Conservation (phyloP, 805 yeast genomes). For the Spathaspora arborariae region DNA sequence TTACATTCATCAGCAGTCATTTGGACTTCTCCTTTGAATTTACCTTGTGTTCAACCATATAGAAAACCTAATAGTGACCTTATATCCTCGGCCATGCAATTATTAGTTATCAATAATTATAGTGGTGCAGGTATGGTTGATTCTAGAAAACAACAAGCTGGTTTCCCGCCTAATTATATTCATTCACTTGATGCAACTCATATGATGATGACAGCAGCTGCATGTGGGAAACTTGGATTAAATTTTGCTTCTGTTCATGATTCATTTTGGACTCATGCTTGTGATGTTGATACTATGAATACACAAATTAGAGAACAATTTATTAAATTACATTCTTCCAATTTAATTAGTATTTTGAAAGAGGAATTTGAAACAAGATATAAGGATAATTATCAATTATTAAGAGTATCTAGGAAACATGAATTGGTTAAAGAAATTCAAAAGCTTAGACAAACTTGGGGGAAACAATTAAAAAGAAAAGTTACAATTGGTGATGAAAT, state of each 20-base stretch:
- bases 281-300: constrained; percentile 74
- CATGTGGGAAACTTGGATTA: constrained; percentile 61
- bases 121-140: constrained; percentile 71
- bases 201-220: constrained; percentile 84
- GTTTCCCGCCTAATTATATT: constrained; percentile 92
- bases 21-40: constrained; percentile 96
- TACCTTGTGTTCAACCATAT: constrained; percentile 97
- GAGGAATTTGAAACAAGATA: constrained; percentile 82
- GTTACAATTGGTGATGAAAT: constrained; percentile 72
- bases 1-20: constrained; percentile 79
- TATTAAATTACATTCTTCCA: constrained; percentile 69
- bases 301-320: constrained; percentile 69
- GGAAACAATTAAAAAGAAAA: constrained; percentile 48
- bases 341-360: constrained; percentile 65
- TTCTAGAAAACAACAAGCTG: constrained; percentile 84
- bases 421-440: constrained; percentile 49
- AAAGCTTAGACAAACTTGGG: constrained; percentile 46
- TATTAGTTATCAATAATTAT: constrained; percentile 83
- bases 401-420: constrained; percentile 49
- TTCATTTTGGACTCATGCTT: constrained; percentile 97
- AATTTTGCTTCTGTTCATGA: constrained; percentile 95
- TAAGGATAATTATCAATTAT: constrained; percentile 60
- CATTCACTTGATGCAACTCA: constrained; percentile 97
- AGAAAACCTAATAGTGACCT: constrained; percentile 62
- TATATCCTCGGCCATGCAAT: constrained; percentile 80